phyloP scores from a whole-genome alignment of 2,329 filamentous ascomycete species.

The Pseudogymnoascus sp. region DNA sequence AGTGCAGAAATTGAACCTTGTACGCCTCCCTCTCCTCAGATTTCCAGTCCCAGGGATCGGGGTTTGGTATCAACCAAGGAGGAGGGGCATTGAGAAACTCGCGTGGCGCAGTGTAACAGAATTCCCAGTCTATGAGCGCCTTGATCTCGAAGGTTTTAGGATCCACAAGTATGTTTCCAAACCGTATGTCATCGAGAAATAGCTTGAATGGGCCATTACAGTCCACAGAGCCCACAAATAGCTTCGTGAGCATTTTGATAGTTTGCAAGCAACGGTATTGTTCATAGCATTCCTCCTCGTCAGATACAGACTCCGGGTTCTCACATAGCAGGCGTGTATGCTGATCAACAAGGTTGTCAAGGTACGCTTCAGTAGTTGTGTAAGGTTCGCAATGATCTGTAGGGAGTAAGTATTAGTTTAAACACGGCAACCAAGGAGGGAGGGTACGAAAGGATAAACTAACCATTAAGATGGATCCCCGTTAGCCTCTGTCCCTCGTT shows the following conservation, averaged over 20 bases:
- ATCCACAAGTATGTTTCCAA: conserved; percentile 30
- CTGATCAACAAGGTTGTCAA: background rate
- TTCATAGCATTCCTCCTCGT: background rate
- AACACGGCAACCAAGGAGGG: background rate
- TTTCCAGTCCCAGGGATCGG: conserved; percentile 27
- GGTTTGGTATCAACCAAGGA: conserved; percentile 34
- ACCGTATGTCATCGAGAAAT: conserved; percentile 31
- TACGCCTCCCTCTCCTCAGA: background rate
- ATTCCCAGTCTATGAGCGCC: conserved; percentile 38
- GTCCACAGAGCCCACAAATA: background rate
- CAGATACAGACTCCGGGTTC: background rate
- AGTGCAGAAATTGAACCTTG: background rate
- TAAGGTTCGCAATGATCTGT: background rate
- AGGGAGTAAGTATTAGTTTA: background rate
- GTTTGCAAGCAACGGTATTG: background rate
- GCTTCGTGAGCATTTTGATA: background rate
- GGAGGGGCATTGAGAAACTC: conserved; percentile 32
- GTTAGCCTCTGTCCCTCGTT: conserved; percentile 13
- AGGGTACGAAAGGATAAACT: background rate
- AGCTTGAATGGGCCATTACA: conserved; percentile 20
- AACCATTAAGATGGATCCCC: background rate
- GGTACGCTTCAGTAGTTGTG: background rate
- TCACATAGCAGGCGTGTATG: background rate
- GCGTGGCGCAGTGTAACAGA: conserved; percentile 30
- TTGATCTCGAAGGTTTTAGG: conserved; percentile 19